Evolutionary conservation across 1,139 yeast species (phyloP).

Genomic region (Lodderomyces metapsilosis): DNA sequence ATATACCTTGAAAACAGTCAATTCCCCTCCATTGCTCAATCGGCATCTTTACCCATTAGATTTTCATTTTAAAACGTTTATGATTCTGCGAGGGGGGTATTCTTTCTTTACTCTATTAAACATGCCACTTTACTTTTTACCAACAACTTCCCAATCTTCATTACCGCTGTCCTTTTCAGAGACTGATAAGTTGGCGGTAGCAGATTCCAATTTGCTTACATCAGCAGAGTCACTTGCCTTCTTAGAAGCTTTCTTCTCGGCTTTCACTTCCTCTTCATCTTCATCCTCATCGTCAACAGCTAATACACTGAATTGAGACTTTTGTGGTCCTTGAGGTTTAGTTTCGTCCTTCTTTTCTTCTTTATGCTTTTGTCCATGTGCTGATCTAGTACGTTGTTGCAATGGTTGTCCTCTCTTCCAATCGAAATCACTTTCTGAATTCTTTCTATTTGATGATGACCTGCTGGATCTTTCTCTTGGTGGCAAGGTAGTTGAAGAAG

Average conservation of each 20-base stretch:
- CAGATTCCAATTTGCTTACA: constrained; percentile 37
- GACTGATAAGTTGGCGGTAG: constrained; percentile 44
- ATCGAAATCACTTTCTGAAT: constrained; percentile 30
- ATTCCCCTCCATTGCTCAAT: background rate
- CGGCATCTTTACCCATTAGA: background rate
- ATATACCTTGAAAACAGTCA: background rate
- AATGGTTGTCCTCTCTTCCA: constrained; percentile 34
- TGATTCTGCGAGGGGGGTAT: no score
- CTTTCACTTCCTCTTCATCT: constrained; percentile 21
- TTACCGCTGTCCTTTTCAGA: constrained; percentile 15
- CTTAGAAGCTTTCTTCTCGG: constrained; percentile 3
- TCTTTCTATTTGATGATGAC: constrained; percentile 12
- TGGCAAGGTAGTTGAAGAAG: constrained; percentile 30
- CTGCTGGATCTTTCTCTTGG: constrained; percentile 26
- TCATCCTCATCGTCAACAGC: constrained; percentile 58
- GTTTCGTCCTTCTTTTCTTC: constrained; percentile 19
- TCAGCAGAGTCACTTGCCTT: constrained; percentile 10
- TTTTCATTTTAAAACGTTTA: no score
- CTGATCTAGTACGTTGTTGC: constrained; percentile 21
- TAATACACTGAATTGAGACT: constrained; percentile 66
- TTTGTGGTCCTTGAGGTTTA: constrained; percentile 44
- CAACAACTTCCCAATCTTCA: constrained; percentile 69
- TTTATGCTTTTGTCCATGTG: constrained; percentile 5
- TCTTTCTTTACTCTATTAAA: constrained; percentile 10
- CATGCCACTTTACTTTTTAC: constrained; percentile 26